These are phyloP conservation scores for Tylopilus sp. DNA, from an alignment of 1,284 basidiomycete genomes.

Conservation along the genomic window DNA sequence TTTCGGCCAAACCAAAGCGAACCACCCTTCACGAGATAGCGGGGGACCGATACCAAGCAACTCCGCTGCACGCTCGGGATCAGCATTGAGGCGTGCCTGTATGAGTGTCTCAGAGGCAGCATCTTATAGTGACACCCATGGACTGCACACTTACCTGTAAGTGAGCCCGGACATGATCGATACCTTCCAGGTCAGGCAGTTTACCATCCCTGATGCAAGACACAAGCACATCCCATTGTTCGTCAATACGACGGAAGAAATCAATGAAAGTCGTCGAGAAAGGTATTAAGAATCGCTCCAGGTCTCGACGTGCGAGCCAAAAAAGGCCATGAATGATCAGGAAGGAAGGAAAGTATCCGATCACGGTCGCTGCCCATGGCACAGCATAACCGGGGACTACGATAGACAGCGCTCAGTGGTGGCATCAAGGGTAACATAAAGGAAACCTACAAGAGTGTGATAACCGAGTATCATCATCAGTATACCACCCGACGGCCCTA, in stretches of 20 bases:
- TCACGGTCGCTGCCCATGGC: constrained; percentile 14
- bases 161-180: constrained; percentile 9
- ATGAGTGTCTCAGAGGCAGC: too few species aligned
- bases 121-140: too few species aligned
- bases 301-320: constrained; percentile 10
- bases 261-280: constrained; percentile 15
- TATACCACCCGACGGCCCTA: constrained; percentile 1
- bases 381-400: constrained; percentile 7
- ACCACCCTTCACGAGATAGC: too few species aligned
- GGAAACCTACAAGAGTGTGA: not conserved
- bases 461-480: constrained; percentile 8
- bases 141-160: constrained; percentile 11
- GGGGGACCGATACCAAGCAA: too few species aligned
- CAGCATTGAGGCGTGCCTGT: constrained; percentile 11
- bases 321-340: constrained; percentile 26
- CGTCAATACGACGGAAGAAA: constrained; percentile 17
- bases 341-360: constrained; percentile 13
- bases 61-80: constrained; percentile 1
- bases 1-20: too few species aligned
- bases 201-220: constrained; percentile 15
- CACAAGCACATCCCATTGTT: constrained; percentile 21
- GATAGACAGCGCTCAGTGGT: not conserved
- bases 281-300: constrained; percentile 7
- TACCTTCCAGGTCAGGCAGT: constrained; percentile 18
- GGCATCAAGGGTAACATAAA: not conserved